These are phyloP conservation scores for Pseudogymnoascus sp. DNA, from an alignment of 2,329 filamentous ascomycete genomes.

Conservation along the genomic window DNA sequence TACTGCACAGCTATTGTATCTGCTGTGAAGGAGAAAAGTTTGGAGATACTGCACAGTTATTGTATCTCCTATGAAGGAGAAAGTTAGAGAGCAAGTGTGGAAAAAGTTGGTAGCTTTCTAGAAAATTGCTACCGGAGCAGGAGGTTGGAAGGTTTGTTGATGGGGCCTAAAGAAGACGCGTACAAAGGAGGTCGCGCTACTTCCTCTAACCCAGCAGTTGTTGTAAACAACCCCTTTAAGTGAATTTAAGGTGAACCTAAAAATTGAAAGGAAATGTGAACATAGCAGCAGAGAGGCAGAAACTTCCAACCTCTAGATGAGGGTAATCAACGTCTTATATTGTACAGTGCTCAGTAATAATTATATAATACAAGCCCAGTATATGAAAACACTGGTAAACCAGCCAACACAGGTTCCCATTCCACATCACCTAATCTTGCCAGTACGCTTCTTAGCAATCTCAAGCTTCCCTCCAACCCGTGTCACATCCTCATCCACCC, in stretches of 20 bases:
- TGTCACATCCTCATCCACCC: conserved; percentile 59
- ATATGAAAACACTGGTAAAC: not conserved
- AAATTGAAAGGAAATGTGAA: not conserved
- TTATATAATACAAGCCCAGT: not conserved
- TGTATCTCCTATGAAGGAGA: not conserved
- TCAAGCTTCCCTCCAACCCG: conserved; percentile 61
- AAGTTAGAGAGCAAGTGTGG: not conserved
- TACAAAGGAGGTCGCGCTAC: not conserved
- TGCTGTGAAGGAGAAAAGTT: not conserved
- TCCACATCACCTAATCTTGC: conserved; percentile 43
- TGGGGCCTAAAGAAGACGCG: not conserved
- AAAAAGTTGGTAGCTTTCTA: not conserved
- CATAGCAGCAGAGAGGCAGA: not conserved
- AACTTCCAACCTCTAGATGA: not conserved
- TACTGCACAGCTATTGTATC: not conserved
- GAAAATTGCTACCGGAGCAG: not conserved
- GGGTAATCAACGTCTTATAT: not conserved
- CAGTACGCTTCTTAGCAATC: conserved; percentile 65
- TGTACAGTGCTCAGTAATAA: not conserved
- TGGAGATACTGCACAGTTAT: not conserved
- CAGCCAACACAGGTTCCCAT: not conserved
- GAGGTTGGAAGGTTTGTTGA: not conserved
- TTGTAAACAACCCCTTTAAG: not conserved
- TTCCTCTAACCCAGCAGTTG: not conserved
- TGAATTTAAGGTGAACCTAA: not conserved